phyloP scores from a whole-genome alignment of 73 alveolate species.

The Strombidium stylifer region DNA sequence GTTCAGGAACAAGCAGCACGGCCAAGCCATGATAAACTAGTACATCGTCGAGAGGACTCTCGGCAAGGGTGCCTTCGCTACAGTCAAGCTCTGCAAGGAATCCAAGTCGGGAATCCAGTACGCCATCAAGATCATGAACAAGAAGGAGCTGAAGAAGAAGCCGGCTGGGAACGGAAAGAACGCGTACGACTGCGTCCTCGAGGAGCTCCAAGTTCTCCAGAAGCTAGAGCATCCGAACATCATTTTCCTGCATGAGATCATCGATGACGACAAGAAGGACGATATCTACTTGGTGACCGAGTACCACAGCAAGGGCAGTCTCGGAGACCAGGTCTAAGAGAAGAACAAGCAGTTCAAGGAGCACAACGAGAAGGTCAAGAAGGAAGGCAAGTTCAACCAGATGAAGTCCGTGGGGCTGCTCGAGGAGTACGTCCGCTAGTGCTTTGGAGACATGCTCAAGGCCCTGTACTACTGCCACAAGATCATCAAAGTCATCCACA shows the following conservation, averaged over 20 bases:
- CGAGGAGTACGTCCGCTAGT: no score
- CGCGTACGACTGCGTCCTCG: slow-evolving; percentile 23
- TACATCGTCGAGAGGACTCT: background rate
- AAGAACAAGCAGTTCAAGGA: no score
- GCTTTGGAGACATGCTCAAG: background rate
- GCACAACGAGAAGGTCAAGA: no score
- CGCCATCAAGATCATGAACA: slow-evolving; percentile 1
- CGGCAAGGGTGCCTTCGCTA: slow-evolving; percentile 6
- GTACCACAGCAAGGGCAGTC: no score
- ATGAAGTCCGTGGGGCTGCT: no score
- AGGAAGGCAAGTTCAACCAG: no score
- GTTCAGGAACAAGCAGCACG: no score
- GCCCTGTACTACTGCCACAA: slow-evolving; percentile 34
- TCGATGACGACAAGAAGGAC: slow-evolving; percentile 40
- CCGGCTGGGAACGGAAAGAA: slow-evolving; percentile 8
- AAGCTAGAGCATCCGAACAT: slow-evolving; percentile 52
- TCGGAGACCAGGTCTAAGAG: no score
- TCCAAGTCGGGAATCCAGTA: background rate
- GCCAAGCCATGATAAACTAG: background rate
- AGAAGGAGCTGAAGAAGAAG: background rate
- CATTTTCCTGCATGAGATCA: slow-evolving; percentile 38
- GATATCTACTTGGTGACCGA: slow-evolving; percentile 25
- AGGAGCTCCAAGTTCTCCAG: slow-evolving; percentile 42
- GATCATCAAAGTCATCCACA: slow-evolving; percentile 16
- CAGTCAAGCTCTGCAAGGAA: background rate